Conservation (phyloP, 2,329 filamentous ascomycete genomes). For the Aspergillus candidus region DNA sequence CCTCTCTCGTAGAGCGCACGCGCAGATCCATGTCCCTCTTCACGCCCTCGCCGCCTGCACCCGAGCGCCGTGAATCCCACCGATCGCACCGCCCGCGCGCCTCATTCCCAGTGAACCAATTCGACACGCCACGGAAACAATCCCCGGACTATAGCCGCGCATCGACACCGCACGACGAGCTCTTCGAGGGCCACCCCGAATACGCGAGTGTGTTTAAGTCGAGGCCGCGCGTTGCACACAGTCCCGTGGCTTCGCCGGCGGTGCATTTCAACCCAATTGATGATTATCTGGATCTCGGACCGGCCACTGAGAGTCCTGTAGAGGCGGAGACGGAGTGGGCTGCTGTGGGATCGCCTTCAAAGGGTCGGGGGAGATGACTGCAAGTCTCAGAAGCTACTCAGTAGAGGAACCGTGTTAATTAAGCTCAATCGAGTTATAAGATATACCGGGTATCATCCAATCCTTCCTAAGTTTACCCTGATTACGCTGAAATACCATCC, state of each 20-base stretch:
- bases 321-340: neutral
- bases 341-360: constrained; percentile 15
- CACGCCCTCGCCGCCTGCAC: constrained; percentile 35
- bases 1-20: constrained; percentile 67
- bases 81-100: constrained; percentile 24
- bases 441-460: no score
- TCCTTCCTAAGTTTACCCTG: neutral
- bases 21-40: constrained; percentile 67
- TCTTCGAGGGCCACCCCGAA: constrained; percentile 66
- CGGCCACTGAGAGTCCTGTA: constrained; percentile 11
- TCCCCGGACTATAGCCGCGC: constrained; percentile 22
- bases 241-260: constrained; percentile 51
- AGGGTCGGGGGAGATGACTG: constrained; percentile 9
- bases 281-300: constrained; percentile 16
- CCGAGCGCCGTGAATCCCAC: constrained; percentile 17
- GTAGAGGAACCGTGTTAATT: no score
- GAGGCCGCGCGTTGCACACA: constrained; percentile 70
- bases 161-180: constrained; percentile 57
- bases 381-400: no score
- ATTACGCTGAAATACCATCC: neutral
- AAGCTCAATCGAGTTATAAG: no score
- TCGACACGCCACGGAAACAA: constrained; percentile 46
- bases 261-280: constrained; percentile 30
- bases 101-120: constrained; percentile 51
- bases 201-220: constrained; percentile 81